These are phyloP conservation scores for Malbranchea cinnamomea DNA, from an alignment of 2,329 filamentous ascomycete genomes.

Conservation along the genomic window DNA sequence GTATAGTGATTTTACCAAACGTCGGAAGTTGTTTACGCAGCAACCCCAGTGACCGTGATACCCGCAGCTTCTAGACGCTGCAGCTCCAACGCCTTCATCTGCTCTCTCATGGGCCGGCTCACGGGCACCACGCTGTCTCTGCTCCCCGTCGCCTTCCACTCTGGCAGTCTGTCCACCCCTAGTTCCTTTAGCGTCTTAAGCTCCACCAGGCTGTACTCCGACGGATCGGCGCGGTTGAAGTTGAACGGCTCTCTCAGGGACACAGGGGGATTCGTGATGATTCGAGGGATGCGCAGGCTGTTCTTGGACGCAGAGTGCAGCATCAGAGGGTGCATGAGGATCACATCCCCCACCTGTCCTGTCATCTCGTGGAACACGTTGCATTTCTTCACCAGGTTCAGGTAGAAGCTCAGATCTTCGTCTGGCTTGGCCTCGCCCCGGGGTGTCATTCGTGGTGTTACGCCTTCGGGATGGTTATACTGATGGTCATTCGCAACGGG, in stretches of 20 bases:
- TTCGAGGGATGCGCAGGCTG: conserved; percentile 30
- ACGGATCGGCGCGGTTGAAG: conserved; percentile 3
- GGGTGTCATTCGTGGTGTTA: conserved; percentile 50
- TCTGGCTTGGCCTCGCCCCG: conserved; percentile 26
- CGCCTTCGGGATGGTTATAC: conserved; percentile 48
- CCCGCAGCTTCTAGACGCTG: no score
- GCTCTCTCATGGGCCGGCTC: conserved; percentile 33
- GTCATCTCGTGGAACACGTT: conserved; percentile 37
- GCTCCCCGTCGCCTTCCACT: conserved; percentile 37
- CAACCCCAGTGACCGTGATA: no score
- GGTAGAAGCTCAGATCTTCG: conserved; percentile 21
- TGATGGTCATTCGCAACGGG: no score
- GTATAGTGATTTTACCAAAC: no score
- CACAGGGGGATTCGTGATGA: conserved; percentile 43
- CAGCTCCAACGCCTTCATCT: conserved; percentile 37
- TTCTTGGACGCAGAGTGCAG: conserved; percentile 39
- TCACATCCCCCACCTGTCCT: conserved; percentile 38
- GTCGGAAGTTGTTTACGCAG: no score
- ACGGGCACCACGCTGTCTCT: conserved; percentile 38
- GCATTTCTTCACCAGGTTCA: conserved; percentile 23
- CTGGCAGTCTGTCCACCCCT: conserved; percentile 11
- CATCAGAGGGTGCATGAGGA: conserved; percentile 41
- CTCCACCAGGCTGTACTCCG: conserved; percentile 3
- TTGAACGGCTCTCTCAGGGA: conserved; percentile 32
- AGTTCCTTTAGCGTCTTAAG: conserved; percentile 4